These are phyloP conservation scores for Pythium aquatile DNA, from an alignment of 352 stramenopile genomes.

Conservation along the genomic window DNA sequence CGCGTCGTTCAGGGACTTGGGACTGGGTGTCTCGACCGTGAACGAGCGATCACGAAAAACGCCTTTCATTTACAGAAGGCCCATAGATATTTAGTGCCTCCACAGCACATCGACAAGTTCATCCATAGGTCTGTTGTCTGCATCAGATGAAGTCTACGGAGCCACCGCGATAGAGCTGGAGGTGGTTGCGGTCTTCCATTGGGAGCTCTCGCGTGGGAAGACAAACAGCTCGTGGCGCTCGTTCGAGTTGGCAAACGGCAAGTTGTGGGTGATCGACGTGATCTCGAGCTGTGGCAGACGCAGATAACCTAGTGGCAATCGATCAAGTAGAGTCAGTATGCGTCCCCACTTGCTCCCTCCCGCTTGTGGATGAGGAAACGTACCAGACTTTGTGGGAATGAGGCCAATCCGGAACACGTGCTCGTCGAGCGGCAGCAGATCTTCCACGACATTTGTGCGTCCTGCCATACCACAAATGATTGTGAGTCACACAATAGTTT, in stretches of 20 bases:
- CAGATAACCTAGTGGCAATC: conserved; percentile 45
- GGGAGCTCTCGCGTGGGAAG: conserved; percentile 52
- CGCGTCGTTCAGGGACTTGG: no score
- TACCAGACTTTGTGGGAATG: conserved; percentile 78
- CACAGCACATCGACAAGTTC: no score
- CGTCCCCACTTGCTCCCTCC: background rate
- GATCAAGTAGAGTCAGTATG: background rate
- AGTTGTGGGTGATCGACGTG: conserved; percentile 65
- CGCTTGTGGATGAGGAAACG: background rate
- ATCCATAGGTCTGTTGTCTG: no score
- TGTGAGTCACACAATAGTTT: background rate
- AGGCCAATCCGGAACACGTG: conserved; percentile 64
- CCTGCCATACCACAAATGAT: conserved; percentile 28
- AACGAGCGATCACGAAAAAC: no score
- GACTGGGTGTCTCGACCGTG: no score
- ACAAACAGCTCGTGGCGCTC: conserved; percentile 78
- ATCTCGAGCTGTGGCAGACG: conserved; percentile 75
- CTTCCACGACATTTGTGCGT: conserved; percentile 67
- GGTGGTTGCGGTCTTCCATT: conserved; percentile 34
- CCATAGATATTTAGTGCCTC: no score
- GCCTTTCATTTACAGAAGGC: no score
- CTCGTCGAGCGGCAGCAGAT: conserved; percentile 71
- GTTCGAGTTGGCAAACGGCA: conserved; percentile 61
- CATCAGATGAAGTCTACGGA: background rate
- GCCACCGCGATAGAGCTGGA: background rate